Evolutionary conservation across 2,329 filamentous ascomycete species (phyloP).

Genomic region (Botrytis aclada): DNA sequence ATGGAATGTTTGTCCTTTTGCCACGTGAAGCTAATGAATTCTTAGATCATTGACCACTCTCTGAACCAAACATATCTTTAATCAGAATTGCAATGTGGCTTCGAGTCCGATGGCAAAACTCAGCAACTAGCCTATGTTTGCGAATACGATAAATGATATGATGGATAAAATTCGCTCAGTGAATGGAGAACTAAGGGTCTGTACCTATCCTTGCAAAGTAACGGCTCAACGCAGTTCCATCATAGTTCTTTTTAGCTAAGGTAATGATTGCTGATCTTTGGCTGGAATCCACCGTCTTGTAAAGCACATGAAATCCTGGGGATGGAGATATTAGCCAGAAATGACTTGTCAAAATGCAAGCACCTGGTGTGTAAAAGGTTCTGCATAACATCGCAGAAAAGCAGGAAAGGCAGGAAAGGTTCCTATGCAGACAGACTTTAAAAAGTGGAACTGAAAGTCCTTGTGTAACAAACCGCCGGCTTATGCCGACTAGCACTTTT

Average conservation of each 20-base stretch:
- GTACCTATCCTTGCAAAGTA: not conserved
- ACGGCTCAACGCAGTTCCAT: not conserved
- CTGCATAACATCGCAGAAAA: not conserved
- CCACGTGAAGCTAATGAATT: not conserved
- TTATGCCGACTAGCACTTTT: not conserved
- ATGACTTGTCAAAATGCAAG: not conserved
- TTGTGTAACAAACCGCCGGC: not conserved
- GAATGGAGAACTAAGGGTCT: not conserved
- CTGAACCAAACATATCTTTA: not conserved
- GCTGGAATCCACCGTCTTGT: not conserved
- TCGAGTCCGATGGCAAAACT: not conserved
- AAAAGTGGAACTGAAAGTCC: not conserved
- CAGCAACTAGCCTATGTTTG: not conserved
- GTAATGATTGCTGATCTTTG: not conserved
- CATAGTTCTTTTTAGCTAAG: not conserved
- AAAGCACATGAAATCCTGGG: not conserved
- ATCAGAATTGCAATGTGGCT: not conserved
- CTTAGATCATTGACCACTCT: not conserved
- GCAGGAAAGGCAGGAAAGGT: not conserved
- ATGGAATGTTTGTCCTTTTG: not conserved
- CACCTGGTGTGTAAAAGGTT: not conserved
- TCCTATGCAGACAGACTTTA: not conserved
- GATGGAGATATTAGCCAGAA: not conserved
- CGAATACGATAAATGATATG: slow-evolving; percentile 2
- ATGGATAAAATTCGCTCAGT: not conserved